Evolutionary conservation across 2,329 filamentous ascomycete genomes (phyloP).

Genomic region (Colletotrichum sublineola): DNA sequence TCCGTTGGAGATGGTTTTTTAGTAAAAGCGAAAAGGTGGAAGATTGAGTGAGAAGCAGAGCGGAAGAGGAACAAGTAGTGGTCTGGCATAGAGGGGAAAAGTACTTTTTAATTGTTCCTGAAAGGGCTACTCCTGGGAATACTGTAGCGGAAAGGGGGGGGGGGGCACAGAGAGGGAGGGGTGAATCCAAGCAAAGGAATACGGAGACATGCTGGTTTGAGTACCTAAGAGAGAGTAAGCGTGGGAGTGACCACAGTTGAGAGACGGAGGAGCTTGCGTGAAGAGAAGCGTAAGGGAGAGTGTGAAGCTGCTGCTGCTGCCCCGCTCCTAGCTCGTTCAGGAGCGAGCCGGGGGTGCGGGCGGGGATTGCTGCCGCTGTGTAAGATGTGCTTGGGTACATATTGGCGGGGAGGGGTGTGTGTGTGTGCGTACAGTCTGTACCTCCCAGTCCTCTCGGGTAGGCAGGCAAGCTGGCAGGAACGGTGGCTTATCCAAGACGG

Average conservation of each 20-base stretch:
- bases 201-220: conserved; percentile 11
- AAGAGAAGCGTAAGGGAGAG: conserved; percentile 4
- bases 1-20: not conserved
- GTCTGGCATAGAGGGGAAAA: conserved; percentile 20
- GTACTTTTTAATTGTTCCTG: conserved; percentile 39
- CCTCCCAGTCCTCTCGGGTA: no score
- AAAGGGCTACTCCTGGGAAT: conserved; percentile 27
- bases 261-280: conserved; percentile 1
- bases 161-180: conserved; percentile 7
- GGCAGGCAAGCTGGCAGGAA: no score
- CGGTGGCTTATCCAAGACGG: conserved; percentile 14
- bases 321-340: conserved; percentile 21
- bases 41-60: conserved; percentile 1
- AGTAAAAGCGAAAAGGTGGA: not conserved
- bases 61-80: not conserved
- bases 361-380: not conserved
- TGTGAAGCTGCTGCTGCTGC: conserved; percentile 7
- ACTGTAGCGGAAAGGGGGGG: conserved; percentile 13
- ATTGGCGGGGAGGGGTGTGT: not conserved
- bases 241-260: not conserved
- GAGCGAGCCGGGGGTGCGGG: conserved; percentile 16
- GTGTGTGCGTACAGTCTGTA: not conserved
- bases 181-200: conserved; percentile 8
- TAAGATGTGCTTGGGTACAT: conserved; percentile 5
- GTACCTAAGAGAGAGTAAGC: conserved; percentile 1